Evolutionary conservation across 129 eudicot species (phyloP).

Genomic region (Silybum marianum): DNA sequence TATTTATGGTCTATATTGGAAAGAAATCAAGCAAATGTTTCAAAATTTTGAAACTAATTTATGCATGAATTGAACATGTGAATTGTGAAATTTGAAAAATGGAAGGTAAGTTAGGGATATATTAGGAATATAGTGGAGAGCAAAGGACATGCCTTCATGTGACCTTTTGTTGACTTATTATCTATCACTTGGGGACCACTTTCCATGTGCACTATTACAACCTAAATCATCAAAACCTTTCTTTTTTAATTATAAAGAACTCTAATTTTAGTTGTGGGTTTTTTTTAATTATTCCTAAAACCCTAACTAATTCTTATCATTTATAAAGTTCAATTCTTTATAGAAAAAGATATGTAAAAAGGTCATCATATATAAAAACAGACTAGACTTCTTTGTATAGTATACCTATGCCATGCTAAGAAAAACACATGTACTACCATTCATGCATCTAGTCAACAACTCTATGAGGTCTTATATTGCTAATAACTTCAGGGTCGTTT

Average conservation of each 20-base stretch:
- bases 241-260: neutral
- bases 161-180: slow-evolving; percentile 9
- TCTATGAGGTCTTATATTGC: neutral
- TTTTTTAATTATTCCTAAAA: too few relatives aligned
- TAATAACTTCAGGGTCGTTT: neutral
- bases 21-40: too few relatives aligned
- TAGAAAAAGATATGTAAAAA: too few relatives aligned
- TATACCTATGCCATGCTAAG: neutral
- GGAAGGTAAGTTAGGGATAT: neutral
- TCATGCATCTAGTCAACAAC: neutral
- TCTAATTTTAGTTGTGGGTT: neutral
- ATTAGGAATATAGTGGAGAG: neutral
- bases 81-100: neutral
- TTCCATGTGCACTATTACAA: slow-evolving; percentile 1
- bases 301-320: neutral
- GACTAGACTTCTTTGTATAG: neutral
- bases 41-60: neutral
- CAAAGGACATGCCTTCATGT: slow-evolving; percentile 21
- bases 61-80: neutral
- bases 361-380: neutral
- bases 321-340: too few relatives aligned
- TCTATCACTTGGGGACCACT: slow-evolving; percentile 9
- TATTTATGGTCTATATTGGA: too few relatives aligned
- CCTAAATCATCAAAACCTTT: neutral
- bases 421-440: neutral